Evolutionary conservation across 1,284 basidiomycete species (phyloP).

Genomic region (Meripilus lineatus): DNA sequence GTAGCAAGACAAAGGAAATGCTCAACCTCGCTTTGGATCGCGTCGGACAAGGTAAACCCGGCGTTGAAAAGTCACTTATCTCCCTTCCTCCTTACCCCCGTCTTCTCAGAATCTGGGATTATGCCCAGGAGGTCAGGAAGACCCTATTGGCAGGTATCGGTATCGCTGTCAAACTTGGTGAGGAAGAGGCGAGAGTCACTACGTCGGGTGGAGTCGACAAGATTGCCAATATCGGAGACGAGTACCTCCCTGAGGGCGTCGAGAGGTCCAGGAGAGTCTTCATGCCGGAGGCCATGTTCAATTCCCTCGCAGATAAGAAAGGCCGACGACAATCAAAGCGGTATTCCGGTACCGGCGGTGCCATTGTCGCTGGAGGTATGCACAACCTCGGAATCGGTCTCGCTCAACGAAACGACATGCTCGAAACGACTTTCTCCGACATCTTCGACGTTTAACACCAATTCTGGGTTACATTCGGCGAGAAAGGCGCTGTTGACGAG

Average conservation of each 20-base stretch:
- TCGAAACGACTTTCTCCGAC: constrained; percentile 75
- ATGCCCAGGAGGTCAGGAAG: constrained; percentile 79
- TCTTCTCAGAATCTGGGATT: constrained; percentile 83
- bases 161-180: constrained; percentile 74
- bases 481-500: constrained; percentile 43
- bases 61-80: constrained; percentile 42
- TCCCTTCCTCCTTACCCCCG: constrained; percentile 86
- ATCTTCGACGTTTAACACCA: constrained; percentile 87
- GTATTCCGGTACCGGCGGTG: no score
- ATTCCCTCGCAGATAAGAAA: constrained; percentile 46
- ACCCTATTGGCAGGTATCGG: constrained; percentile 83
- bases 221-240: constrained; percentile 71
- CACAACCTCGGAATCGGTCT: constrained; percentile 75
- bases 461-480: constrained; percentile 61
- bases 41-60: constrained; percentile 73
- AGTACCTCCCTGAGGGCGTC: constrained; percentile 79
- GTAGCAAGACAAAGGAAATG: constrained; percentile 55
- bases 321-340: constrained; percentile 39
- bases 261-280: constrained; percentile 82
- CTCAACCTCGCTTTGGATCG: constrained; percentile 74
- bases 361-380: constrained; percentile 67
- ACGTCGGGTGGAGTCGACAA: constrained; percentile 70
- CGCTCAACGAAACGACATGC: constrained; percentile 62
- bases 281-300: constrained; percentile 96
- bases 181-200: constrained; percentile 76